Base-by-base conservation (phyloP, 805 yeast genomes). In the Lipomyces yamadae region DNA sequence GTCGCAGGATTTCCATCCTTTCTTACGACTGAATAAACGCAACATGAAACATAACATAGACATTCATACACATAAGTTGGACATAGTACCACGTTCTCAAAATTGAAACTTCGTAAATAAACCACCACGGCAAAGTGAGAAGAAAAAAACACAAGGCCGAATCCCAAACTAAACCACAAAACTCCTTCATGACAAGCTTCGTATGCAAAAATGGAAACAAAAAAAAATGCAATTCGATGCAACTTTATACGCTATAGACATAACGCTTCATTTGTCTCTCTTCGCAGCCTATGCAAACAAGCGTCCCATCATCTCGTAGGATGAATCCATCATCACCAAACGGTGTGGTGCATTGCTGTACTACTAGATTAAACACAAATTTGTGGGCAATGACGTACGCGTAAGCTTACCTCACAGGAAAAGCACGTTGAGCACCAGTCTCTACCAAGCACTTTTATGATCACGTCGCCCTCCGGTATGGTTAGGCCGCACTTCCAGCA, bases 341-440 rank as follows among this genome's bases (percentile, higher is more conserved):
- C 53, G 73, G 74, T 24, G 61, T 55, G 59, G 72, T 65, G 72
- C 78, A 76, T 60, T 68, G 72, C 71, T 68, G 55, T 55, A 68
- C 71, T 68, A 52, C 55, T n/a, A n/a, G 32, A 52, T 52, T 32
- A 58, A 34, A 58, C 39, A 58, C 55, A 34, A 4, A 56, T 7
- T 37, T 10, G 8, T 5, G 10, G 7, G 18, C 45, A 48, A 61
- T 30, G n/a, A 15, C 50, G 11, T 42, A 42, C 11, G 15, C 18
- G 29, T 32, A 5, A 2, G 48, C 67, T 33, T 63, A 68, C 71
- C 54, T 76, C 78, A 60, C 78, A 76, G 10, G 71, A 50, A 57
- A 76, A 76, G 64, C 78, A 76, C 7, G 65, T 33, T n/a, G 66
- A 33, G 63, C 78, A 76, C 78, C 78, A 76, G 10, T 66, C 68